Percentiles rank a stretch among this genome's conserved stretches.
phyloP scores from a whole-genome alignment of 306 rosid genomes.

The Malus sylvestris region DNA sequence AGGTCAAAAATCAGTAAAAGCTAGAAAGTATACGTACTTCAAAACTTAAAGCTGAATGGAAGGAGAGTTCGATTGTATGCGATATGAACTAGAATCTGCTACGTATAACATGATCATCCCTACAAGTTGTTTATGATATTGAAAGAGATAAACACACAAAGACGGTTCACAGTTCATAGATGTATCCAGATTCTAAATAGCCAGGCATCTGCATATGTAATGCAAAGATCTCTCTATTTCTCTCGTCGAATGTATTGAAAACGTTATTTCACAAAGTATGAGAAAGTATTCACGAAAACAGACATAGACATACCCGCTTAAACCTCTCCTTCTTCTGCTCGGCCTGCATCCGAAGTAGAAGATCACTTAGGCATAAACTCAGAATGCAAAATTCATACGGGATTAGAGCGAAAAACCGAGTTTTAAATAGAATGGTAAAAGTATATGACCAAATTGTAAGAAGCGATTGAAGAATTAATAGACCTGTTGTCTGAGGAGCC shows the following conservation, averaged over 20 bases:
- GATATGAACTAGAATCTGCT: too few relatives aligned
- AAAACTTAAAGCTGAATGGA: too few relatives aligned
- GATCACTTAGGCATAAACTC: conserved; percentile 10
- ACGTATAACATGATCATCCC: too few relatives aligned
- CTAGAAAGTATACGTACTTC: too few relatives aligned
- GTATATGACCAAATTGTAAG: background rate
- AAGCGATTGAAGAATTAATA: background rate
- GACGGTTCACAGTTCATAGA: background rate
- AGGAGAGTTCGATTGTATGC: too few relatives aligned
- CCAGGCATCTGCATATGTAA: background rate
- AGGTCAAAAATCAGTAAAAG: too few relatives aligned
- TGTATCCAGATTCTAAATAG: background rate
- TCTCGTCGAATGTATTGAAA: background rate
- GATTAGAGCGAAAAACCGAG: background rate
- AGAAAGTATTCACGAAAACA: background rate
- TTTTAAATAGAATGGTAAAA: background rate
- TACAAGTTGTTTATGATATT: too few relatives aligned
- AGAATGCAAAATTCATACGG: background rate
- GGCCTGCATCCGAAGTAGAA: conserved; percentile 50
- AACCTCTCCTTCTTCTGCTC: conserved; percentile 47
- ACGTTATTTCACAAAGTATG: background rate
- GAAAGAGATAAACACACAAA: background rate
- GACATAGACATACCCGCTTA: conserved; percentile 37
- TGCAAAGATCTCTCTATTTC: background rate
- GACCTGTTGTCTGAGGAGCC: conserved; percentile 59